A percentile compares a stretch with the other conserved stretches of the same genome.
Conservation (phyloP, 2,329 filamentous ascomycete genomes). For the Dissoconium aciculare region DNA sequence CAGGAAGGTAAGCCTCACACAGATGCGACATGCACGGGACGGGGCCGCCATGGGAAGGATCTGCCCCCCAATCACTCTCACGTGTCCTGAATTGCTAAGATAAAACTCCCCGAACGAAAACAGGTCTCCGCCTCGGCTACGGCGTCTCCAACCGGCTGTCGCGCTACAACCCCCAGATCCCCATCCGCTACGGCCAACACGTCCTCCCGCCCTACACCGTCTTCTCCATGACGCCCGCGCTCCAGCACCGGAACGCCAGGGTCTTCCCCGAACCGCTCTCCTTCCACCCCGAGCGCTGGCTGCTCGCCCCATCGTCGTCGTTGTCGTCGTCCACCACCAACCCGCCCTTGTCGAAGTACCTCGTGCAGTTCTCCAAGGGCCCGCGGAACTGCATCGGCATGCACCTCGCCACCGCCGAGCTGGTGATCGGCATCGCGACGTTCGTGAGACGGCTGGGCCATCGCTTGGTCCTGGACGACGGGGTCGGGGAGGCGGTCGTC, state of each 20-base stretch:
- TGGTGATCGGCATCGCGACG: conserved; percentile 3
- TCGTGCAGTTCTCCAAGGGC: conserved; percentile 7
- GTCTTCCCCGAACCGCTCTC: conserved; percentile 8
- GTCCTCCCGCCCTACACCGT: conserved; percentile 1
- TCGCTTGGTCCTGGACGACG: too few species aligned
- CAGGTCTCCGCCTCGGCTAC: conserved; percentile 11
- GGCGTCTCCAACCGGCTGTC: conserved; percentile 11
- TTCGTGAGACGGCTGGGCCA: too few species aligned
- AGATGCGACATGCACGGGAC: too few species aligned
- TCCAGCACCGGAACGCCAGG: conserved; percentile 1
- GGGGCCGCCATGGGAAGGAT: too few species aligned
- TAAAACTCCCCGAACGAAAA: too few species aligned
- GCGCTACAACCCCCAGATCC: too few species aligned
- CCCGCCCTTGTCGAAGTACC: conserved; percentile 4
- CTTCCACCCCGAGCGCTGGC: conserved; percentile 8
- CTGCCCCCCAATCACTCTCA: background rate
- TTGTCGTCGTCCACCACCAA: conserved; percentile 5
- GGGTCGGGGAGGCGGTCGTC: too few species aligned
- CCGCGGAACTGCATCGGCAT: conserved; percentile 8
- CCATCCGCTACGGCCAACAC: too few species aligned
- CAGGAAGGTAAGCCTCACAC: too few species aligned
- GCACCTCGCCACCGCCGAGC: conserved; percentile 6
- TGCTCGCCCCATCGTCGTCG: conserved; percentile 4
- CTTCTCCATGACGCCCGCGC: background rate
- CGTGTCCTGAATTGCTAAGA: conserved; percentile 7